Percentiles rank a stretch among this genome's conserved stretches.
These are phyloP conservation scores for Salix viminalis DNA, from an alignment of 345 rosid genomes.

Conservation along the genomic window DNA sequence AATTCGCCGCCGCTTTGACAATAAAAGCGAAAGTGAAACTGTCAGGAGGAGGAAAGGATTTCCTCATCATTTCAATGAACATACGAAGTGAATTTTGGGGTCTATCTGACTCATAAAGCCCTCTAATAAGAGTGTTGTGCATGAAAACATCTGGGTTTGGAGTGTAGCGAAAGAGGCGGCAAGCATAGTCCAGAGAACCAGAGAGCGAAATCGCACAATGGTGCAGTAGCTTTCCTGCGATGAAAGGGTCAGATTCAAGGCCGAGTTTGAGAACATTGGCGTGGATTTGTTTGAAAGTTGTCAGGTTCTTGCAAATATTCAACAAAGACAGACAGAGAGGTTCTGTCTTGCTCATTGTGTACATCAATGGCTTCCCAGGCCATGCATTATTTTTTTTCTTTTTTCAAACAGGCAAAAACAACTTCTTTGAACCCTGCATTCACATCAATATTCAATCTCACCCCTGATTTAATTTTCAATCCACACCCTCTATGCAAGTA, in stretches of 20 bases:
- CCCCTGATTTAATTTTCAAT: background rate
- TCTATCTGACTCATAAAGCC: slow-evolving; percentile 44
- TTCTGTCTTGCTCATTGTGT: slow-evolving; percentile 34
- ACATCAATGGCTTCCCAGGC: too few relatives aligned
- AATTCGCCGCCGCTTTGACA: slow-evolving; percentile 56
- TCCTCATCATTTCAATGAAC: slow-evolving; percentile 44
- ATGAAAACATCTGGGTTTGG: slow-evolving; percentile 59
- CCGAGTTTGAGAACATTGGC: slow-evolving; percentile 44
- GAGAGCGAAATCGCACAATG: slow-evolving; percentile 43
- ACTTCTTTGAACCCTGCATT: too few relatives aligned
- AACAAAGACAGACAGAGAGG: slow-evolving; percentile 35
- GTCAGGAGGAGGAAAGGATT: slow-evolving; percentile 40
- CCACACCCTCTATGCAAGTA: slow-evolving; percentile 60
- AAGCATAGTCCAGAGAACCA: slow-evolving; percentile 44
- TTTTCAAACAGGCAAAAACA: too few relatives aligned
- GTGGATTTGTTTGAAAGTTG: slow-evolving; percentile 50
- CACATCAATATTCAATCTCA: too few relatives aligned
- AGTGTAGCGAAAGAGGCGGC: slow-evolving; percentile 38
- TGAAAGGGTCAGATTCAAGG: slow-evolving; percentile 34
- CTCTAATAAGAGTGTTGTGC: slow-evolving; percentile 70
- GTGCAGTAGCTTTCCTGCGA: slow-evolving; percentile 57
- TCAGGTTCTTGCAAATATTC: slow-evolving; percentile 42
- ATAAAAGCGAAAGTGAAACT: slow-evolving; percentile 67
- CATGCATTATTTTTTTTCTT: too few relatives aligned
- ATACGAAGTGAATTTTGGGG: slow-evolving; percentile 37